Percentiles rank a stretch among this genome's conserved stretches.
Conservation (phyloP, 163 green algal genomes). For the Scenedesmus sp. region DNA sequence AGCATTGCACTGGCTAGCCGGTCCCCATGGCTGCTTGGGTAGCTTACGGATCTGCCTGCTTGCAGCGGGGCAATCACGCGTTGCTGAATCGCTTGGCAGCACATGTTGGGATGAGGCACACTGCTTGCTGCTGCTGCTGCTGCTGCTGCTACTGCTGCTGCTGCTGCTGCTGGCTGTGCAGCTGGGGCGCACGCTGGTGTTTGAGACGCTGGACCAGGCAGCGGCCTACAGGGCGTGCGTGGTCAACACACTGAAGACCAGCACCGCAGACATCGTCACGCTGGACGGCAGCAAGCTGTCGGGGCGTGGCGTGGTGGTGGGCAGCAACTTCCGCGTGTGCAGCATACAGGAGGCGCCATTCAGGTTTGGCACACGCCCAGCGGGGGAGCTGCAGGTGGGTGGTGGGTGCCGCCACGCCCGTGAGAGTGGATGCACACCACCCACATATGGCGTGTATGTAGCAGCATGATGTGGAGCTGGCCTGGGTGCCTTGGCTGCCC, state of each 20-base stretch:
- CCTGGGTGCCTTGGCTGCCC: neutral
- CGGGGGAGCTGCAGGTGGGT: conserved; percentile 28
- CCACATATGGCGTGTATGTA: neutral
- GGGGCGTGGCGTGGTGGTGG: conserved; percentile 74
- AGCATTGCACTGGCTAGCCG: neutral
- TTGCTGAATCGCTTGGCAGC: neutral
- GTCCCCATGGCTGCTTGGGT: neutral
- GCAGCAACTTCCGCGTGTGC: conserved; percentile 69
- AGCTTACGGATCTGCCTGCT: neutral
- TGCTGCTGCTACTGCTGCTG: neutral
- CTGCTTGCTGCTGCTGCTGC: neutral
- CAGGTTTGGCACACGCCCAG: conserved; percentile 68
- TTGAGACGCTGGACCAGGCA: conserved; percentile 79
- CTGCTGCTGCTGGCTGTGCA: conserved; percentile 40
- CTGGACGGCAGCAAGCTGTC: conserved; percentile 75
- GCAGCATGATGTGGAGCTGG: neutral
- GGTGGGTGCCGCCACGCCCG: neutral
- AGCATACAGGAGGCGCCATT: conserved; percentile 62
- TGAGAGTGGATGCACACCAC: too few relatives aligned
- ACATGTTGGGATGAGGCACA: too few relatives aligned
- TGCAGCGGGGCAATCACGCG: neutral
- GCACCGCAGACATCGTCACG: conserved; percentile 70
- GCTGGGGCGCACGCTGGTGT: conserved; percentile 77
- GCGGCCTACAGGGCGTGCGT: conserved; percentile 66
- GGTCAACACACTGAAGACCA: conserved; percentile 62